Base-by-base conservation (phyloP, 371 early-diverging fungal species). In the Mucor sp. region DNA sequence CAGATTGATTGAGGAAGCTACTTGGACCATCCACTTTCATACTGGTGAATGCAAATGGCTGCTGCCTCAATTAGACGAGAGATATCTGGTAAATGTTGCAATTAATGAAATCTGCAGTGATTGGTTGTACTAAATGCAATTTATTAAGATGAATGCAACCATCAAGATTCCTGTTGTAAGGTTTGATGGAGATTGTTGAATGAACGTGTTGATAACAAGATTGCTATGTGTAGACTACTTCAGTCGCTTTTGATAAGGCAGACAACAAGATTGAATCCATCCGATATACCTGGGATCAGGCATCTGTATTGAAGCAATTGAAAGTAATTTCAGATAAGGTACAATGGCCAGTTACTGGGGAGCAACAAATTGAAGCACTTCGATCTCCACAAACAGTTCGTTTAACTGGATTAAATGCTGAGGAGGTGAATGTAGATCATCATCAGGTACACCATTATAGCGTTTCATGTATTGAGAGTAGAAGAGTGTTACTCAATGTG, bases 231-330 rank as follows among this genome's bases (percentile, higher is more conserved):
- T 70, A 83, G 83, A 71, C 80, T 12, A 65, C 74, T 23, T 81
- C 83, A 21, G 83, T 71, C 41, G 48, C 59, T 4, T 83, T 82
- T 69, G 69, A 65, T 50, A 37, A 60, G 9, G 59, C 69, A 15
- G 66, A 62, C 6, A n/a, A 68, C 12, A 63, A 69, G 44, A 83
- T 83, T 43, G 55, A 74, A 4, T 63, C 67, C 1, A 64, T 83
- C 59, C 77, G 79, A 6, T 69, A 79, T 32, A 69, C 70, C 58
- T 83, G 83, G 83, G 83, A 83, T 56, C 83, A 83, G 63, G 83
- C 81, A 3, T 74, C 71, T 14, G 74, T 83, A 21, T 67, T 83
- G 53, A 76, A 76, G 43, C 83, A 83, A 55, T 37, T 83, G 5
- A 70, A 71, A 1, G 71, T 82, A 0, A 76, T 82, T 14, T 58